A percentile compares a stretch with the other conserved stretches of the same genome.
These are phyloP conservation scores for Vanderwaltozyma yarrowii DNA, from an alignment of 805 yeast species.

Conservation along the genomic window DNA sequence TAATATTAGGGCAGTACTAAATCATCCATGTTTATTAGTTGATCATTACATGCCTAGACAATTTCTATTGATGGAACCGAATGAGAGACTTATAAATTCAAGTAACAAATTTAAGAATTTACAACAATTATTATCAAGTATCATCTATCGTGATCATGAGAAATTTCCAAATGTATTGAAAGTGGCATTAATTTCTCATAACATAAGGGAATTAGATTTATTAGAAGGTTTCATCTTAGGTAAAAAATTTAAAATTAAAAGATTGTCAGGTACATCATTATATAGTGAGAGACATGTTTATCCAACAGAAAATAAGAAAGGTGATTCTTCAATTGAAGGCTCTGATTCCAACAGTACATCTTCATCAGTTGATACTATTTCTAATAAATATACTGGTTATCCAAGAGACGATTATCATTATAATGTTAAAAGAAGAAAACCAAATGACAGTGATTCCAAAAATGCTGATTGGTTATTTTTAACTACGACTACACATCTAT, in stretches of 20 bases:
- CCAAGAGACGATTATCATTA: conserved; percentile 23
- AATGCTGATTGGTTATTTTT: conserved; percentile 31
- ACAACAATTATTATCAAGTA: conserved; percentile 33
- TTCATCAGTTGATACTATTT: not conserved
- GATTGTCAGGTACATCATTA: conserved; percentile 57
- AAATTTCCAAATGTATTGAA: conserved; percentile 9
- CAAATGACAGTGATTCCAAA: not conserved
- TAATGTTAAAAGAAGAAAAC: conserved; percentile 9
- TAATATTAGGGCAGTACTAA: conserved; percentile 41
- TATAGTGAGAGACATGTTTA: conserved; percentile 30
- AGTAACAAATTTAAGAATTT: conserved; percentile 53
- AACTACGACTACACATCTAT: conserved; percentile 38
- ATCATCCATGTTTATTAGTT: conserved; percentile 63
- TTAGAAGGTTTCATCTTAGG: conserved; percentile 76
- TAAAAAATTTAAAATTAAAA: conserved; percentile 48
- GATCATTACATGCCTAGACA: conserved; percentile 72
- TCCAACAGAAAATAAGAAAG: conserved; percentile 2
- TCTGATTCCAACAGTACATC: conserved; percentile 3
- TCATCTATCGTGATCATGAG: conserved; percentile 10
- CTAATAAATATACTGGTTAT: conserved; percentile 12
- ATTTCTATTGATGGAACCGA: conserved; percentile 54
- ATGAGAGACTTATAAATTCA: conserved; percentile 39
- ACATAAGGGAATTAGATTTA: conserved; percentile 61
- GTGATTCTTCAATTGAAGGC: conserved; percentile 6
- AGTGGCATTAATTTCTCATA: conserved; percentile 43